Conservation (phyloP, 306 rosid species). For the Pterocarpus santalinus region DNA sequence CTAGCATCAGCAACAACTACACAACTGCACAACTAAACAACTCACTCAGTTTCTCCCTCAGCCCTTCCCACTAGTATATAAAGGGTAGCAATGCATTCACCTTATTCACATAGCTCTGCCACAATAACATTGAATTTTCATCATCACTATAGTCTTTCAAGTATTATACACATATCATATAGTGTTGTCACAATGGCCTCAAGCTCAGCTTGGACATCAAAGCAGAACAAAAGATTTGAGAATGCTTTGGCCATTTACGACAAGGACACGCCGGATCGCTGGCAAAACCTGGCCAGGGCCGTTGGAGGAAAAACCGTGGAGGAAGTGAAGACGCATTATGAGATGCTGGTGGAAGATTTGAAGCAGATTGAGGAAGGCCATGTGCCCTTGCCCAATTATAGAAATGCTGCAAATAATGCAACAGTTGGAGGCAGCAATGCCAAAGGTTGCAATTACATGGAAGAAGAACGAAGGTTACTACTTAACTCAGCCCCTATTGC, state of each 20-base stretch:
- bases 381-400: constrained; percentile 80
- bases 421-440: constrained; percentile 32
- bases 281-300: constrained; percentile 81
- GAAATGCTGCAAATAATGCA: constrained; percentile 34
- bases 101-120: constrained; percentile 43
- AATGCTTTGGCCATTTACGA: constrained; percentile 79
- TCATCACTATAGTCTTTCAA: neutral
- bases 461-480: constrained; percentile 67
- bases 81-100: constrained; percentile 47
- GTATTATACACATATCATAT: neutral
- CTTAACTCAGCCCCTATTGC: neutral
- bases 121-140: constrained; percentile 27
- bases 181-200: constrained; percentile 51
- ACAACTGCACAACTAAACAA: neutral
- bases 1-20: constrained; percentile 43
- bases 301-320: constrained; percentile 92
- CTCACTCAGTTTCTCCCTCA: neutral
- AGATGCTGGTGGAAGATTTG: constrained; percentile 78
- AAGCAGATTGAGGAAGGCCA: constrained; percentile 75
- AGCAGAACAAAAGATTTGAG: constrained; percentile 85
- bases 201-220: constrained; percentile 75
- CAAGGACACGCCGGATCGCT: constrained; percentile 81
- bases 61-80: constrained; percentile 58
- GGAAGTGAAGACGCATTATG: constrained; percentile 84
- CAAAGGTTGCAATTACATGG: constrained; percentile 52